Evolutionary conservation across 2,329 filamentous ascomycete genomes (phyloP).

Genomic region (Calonectria naviculata): DNA sequence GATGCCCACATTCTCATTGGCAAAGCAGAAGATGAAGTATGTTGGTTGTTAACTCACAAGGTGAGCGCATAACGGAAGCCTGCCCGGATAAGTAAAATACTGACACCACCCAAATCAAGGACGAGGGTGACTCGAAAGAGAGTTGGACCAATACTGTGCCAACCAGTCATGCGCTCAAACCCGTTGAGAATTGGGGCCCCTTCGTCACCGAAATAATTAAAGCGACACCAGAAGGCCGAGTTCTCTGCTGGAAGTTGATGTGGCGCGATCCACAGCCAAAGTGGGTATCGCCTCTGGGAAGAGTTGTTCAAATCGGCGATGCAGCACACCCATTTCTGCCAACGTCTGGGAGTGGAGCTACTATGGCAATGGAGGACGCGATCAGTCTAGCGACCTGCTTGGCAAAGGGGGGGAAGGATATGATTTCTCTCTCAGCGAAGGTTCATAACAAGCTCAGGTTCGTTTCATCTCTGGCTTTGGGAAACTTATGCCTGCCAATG

Average conservation of each 20-base stretch:
- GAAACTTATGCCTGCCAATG: too few species aligned
- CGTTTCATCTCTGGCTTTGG: neutral
- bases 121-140: neutral
- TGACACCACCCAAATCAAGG: neutral
- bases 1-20: neutral
- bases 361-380: neutral
- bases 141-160: neutral
- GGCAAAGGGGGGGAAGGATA: neutral
- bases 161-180: neutral
- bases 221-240: neutral
- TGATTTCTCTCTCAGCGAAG: neutral
- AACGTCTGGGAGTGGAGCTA: neutral
- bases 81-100: fast-evolving
- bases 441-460: neutral
- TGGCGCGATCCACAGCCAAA: neutral
- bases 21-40: neutral
- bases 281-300: neutral
- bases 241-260: neutral
- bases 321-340: neutral
- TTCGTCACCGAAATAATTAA: neutral
- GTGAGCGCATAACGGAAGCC: neutral
- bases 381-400: neutral
- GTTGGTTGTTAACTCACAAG: neutral
- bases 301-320: neutral
- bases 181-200: neutral